Base-by-base conservation (phyloP, 2,329 filamentous ascomycete genomes). In the Neonectria magnoliae region DNA sequence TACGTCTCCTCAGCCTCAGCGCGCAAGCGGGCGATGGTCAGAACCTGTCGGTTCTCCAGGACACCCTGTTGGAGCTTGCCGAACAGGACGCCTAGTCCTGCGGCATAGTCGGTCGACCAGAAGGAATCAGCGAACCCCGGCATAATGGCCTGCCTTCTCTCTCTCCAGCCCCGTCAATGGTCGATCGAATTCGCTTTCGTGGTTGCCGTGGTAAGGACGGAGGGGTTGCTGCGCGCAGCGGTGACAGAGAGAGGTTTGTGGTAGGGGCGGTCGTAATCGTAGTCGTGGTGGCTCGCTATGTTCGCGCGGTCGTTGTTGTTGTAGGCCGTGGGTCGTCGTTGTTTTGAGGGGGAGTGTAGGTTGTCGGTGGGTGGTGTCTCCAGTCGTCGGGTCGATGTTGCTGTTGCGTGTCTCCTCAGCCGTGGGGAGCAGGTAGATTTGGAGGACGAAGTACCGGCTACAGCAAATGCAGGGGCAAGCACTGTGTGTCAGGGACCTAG, bases 91-190 rank as follows among this genome's bases (percentile, higher is more conserved):
- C 95, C 94, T 71, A 99, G 88, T 68, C 96, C 90, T 85, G 93
- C 94, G 78, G 95, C 95, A 86, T 98, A 98, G 87, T 99, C 96
- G 78, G 89, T 89, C 67, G 96, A 97, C 96, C 96, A 99, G 83
- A 99, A 98, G 55, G 94, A 97, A 82, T 95, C 93, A 73, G 94
- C 90, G 82, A 99, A 98, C 75, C 93, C 89, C 73, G 92, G 91
- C 92, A 95, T 95, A 78, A 80, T 89, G 70, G 69, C 62, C 69
- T 68, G 66, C 71, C 71, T 73, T 71, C 53, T 66, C 68, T 54
- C 62, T 33, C 62, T 62, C 65, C 71, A 69, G 54, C 69, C 68
- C 68, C 65, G 71, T 74, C 64, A 62, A 66, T 63, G 58, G 59
- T 62, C 60, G 59, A 33, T 45, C 27, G 44, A 52, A 47, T 57